phyloP scores from a whole-genome alignment of 495 filamentous ascomycete species.

The Hypoxylon cercidicola region DNA sequence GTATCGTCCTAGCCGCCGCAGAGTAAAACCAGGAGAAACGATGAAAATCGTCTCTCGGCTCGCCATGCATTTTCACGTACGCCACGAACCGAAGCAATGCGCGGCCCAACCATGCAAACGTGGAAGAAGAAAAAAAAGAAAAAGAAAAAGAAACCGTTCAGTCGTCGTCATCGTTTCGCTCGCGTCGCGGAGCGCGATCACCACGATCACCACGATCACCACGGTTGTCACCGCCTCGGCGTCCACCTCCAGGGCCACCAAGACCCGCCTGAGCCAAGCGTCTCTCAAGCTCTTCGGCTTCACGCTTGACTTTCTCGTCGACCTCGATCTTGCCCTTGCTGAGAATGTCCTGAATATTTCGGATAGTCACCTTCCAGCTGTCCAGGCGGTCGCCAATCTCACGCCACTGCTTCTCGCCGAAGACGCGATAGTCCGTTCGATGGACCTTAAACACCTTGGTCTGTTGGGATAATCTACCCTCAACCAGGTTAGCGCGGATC shows the following conservation, averaged over 20 bases:
- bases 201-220: conserved; percentile 36
- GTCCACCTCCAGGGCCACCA: conserved; percentile 44
- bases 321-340: conserved; percentile 76
- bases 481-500: conserved; percentile 91
- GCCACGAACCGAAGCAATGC: conserved; percentile 40
- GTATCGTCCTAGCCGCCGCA: background rate
- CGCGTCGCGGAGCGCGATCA: conserved; percentile 45
- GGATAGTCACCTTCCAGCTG: conserved; percentile 84
- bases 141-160: conserved; percentile 43
- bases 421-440: conserved; percentile 92
- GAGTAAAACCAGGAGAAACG: conserved; percentile 1
- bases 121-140: conserved; percentile 25
- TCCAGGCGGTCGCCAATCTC: conserved; percentile 90
- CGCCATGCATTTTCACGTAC: conserved; percentile 3
- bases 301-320: conserved; percentile 66
- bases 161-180: conserved; percentile 61
- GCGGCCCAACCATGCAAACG: too few relatives aligned
- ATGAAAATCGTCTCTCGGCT: conserved; percentile 7
- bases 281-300: conserved; percentile 66
- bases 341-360: conserved; percentile 79
- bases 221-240: conserved; percentile 40
- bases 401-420: conserved; percentile 97
- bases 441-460: conserved; percentile 94
- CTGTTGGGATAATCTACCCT: conserved; percentile 92
- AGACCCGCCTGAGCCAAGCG: conserved; percentile 60